Evolutionary conservation across 108 stramenopile genomes (phyloP).

Genomic region (Craspedostauros australis): DNA sequence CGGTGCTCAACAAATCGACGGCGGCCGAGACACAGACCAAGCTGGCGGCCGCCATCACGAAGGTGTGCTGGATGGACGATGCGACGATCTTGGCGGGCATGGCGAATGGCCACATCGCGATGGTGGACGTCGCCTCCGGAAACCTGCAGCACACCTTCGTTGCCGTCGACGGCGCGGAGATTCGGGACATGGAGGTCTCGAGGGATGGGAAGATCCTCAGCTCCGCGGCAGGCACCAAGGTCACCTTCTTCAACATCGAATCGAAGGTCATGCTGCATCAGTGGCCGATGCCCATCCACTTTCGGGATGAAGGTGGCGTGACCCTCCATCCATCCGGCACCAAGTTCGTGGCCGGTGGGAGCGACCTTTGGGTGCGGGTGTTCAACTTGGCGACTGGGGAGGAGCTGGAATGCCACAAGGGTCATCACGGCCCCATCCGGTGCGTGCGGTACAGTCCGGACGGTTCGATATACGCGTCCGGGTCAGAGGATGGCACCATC

Average conservation of each 20-base stretch:
- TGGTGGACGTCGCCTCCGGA: slow-evolving; percentile 43
- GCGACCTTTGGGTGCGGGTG: slow-evolving; percentile 93
- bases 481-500: slow-evolving; percentile 98
- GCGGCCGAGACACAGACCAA: neutral
- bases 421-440: slow-evolving; percentile 98
- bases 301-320: slow-evolving; percentile 92
- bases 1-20: slow-evolving; percentile 14
- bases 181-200: slow-evolving; percentile 89
- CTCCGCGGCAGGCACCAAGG: slow-evolving; percentile 82
- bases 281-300: slow-evolving; percentile 90
- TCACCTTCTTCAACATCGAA: slow-evolving; percentile 65
- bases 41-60: slow-evolving; percentile 52
- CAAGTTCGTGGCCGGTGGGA: slow-evolving; percentile 88
- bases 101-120: slow-evolving; percentile 61
- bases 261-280: slow-evolving; percentile 27
- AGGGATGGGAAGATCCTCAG: slow-evolving; percentile 53
- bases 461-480: slow-evolving; percentile 88
- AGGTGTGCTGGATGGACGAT: slow-evolving; percentile 56
- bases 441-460: slow-evolving; percentile 91
- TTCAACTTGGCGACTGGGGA: slow-evolving; percentile 88
- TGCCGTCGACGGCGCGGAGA: slow-evolving; percentile 54
- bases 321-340: slow-evolving; percentile 84
- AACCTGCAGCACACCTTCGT: slow-evolving; percentile 31
- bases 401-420: slow-evolving; percentile 90
- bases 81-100: slow-evolving; percentile 47